These are phyloP conservation scores for Aspergillus luchuensis DNA, from an alignment of 2,329 filamentous ascomycete species.

Conservation along the genomic window DNA sequence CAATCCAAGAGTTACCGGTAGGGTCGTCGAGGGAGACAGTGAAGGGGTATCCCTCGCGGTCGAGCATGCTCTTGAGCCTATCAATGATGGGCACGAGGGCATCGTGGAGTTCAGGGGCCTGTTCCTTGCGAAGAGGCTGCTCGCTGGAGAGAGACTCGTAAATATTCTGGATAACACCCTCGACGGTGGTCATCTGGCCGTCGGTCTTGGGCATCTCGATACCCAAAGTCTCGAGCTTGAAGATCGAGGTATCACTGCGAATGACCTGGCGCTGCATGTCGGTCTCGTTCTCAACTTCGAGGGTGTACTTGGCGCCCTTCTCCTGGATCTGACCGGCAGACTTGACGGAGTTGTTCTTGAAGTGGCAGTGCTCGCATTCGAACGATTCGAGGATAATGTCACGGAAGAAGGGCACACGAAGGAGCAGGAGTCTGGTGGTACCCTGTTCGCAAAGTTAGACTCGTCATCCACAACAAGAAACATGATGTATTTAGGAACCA, in stretches of 20 bases:
- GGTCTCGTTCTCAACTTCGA: constrained; percentile 69
- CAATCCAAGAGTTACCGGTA: constrained; percentile 94
- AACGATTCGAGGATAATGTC: constrained; percentile 98
- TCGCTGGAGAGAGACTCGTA: constrained; percentile 78
- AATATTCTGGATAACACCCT: constrained; percentile 79
- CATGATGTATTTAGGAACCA: no score
- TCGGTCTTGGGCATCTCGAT: constrained; percentile 90
- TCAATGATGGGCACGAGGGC: constrained; percentile 77
- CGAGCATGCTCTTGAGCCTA: constrained; percentile 74
- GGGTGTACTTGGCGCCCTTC: constrained; percentile 79
- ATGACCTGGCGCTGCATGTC: constrained; percentile 88
- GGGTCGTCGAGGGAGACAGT: constrained; percentile 85
- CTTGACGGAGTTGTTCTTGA: constrained; percentile 92
- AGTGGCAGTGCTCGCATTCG: constrained; percentile 82
- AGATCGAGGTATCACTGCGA: constrained; percentile 83
- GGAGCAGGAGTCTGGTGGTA: constrained; percentile 80
- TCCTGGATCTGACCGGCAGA: constrained; percentile 89
- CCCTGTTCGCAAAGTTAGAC: constrained; percentile 59
- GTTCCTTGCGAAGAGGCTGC: constrained; percentile 77
- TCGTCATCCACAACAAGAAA: background rate
- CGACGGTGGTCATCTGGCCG: constrained; percentile 89
- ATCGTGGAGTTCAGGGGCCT: constrained; percentile 73
- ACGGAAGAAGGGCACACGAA: constrained; percentile 93
- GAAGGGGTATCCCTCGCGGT: constrained; percentile 80
- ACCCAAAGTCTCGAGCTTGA: constrained; percentile 88